Evolutionary conservation across 495 filamentous ascomycete genomes (phyloP).

Genomic region (Annulohypoxylon maeteangense): DNA sequence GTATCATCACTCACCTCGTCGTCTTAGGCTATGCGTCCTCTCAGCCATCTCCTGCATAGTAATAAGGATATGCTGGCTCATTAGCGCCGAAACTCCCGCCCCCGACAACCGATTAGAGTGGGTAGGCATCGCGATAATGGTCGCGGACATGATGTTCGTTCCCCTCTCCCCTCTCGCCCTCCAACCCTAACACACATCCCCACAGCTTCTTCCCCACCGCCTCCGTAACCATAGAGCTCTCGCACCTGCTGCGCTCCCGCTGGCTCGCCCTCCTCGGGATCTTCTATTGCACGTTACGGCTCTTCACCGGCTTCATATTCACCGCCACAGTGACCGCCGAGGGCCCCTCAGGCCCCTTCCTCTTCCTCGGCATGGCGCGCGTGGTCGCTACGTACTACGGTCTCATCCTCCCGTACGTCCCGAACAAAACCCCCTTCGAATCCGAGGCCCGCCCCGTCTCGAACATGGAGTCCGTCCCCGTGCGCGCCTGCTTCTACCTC

Average conservation of each 20-base stretch:
- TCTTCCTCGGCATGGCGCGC: not conserved
- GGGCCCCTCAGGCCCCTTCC: not conserved
- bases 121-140: not conserved
- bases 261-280: not conserved
- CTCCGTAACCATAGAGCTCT: not conserved
- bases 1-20: not conserved
- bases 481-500: not conserved
- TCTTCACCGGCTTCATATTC: not conserved
- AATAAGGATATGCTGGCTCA: conserved; percentile 14
- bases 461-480: not conserved
- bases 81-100: not conserved
- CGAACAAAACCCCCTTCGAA: not conserved
- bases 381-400: not conserved
- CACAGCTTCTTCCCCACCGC: conserved; percentile 11
- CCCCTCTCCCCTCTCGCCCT: not conserved
- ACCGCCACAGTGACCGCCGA: not conserved
- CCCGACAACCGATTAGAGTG: no score
- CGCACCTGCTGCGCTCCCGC: not conserved
- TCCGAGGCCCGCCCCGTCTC: not conserved
- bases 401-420: not conserved
- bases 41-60: conserved; percentile 5
- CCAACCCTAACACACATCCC: not conserved
- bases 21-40: conserved; percentile 16
- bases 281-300: not conserved
- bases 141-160: conserved; percentile 24